A percentile compares a stretch with the other conserved stretches of the same genome.
These are phyloP conservation scores for Pestalotiopsis sp. DNA, from an alignment of 2,329 filamentous ascomycete genomes.

Conservation along the genomic window DNA sequence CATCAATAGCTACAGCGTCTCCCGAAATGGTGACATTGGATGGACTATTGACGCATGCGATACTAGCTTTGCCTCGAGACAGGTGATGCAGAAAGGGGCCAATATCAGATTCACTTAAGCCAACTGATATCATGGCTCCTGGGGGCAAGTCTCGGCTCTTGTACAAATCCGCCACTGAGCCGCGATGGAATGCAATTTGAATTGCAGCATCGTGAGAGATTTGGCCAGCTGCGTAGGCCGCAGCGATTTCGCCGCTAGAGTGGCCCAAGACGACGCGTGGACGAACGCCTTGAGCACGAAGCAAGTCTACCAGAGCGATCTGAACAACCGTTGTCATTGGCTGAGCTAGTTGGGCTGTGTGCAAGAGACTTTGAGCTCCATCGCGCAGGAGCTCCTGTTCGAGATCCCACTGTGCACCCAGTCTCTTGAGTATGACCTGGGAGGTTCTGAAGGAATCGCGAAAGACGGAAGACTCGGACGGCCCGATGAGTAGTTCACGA, in stretches of 20 bases:
- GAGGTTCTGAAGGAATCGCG: background rate
- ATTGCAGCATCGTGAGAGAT: slow-evolving; percentile 21
- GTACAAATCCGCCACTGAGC: background rate
- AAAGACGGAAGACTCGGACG: slow-evolving; percentile 2
- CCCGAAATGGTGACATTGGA: slow-evolving; percentile 37
- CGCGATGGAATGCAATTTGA: slow-evolving; percentile 17
- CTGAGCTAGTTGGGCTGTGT: background rate
- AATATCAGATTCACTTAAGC: background rate
- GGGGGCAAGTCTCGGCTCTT: background rate
- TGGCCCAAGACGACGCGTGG: slow-evolving; percentile 24
- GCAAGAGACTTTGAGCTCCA: background rate
- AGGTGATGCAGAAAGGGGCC: background rate
- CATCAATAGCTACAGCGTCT: slow-evolving; percentile 25
- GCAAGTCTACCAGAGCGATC: background rate
- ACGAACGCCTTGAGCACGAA: slow-evolving; percentile 16
- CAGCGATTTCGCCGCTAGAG: slow-evolving; percentile 33
- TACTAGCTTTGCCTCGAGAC: background rate
- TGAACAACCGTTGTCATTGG: slow-evolving; percentile 3
- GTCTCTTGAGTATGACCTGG: background rate
- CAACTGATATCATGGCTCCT: slow-evolving; percentile 24
- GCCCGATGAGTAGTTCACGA: slow-evolving; percentile 8
- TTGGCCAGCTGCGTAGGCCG: slow-evolving; percentile 37
- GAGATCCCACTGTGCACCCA: slow-evolving; percentile 1
- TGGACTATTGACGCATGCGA: slow-evolving; percentile 31
- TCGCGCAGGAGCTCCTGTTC: background rate